Percentiles rank a stretch among this genome's conserved stretches.
Evolutionary conservation across 1,284 basidiomycete species (phyloP).

Genomic region (Naganishia sp.): DNA sequence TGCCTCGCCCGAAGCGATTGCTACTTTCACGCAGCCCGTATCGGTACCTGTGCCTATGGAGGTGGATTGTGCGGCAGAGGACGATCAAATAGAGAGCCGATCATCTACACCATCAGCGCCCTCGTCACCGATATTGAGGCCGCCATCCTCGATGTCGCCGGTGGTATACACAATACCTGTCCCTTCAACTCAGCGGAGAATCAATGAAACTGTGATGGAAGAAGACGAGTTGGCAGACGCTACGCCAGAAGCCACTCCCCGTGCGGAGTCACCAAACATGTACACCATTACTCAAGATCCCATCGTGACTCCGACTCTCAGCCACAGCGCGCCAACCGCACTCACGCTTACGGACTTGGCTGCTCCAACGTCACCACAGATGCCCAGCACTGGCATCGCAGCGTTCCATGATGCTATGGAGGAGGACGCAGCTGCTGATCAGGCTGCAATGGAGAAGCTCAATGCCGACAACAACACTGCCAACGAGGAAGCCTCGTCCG

Average conservation of each 20-base stretch:
- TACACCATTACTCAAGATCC: conserved; percentile 20
- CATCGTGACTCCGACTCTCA: conserved; percentile 2
- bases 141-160: too few species aligned
- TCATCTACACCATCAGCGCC: not conserved
- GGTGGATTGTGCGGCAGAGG: conserved; percentile 1
- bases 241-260: not conserved
- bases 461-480: too few species aligned
- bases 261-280: conserved; percentile 1
- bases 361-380: conserved; percentile 13
- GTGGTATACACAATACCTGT: too few species aligned
- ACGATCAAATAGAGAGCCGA: not conserved
- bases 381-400: conserved; percentile 20
- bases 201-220: not conserved
- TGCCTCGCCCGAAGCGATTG: conserved; percentile 8
- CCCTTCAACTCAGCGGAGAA: not conserved
- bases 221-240: not conserved
- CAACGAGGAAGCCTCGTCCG: too few species aligned
- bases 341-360: conserved; percentile 17
- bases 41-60: not conserved
- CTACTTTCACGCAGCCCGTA: conserved; percentile 1
- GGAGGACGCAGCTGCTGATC: conserved; percentile 22
- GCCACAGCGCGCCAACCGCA: not conserved
- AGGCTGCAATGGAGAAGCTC: conserved; percentile 14
- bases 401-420: conserved; percentile 28
- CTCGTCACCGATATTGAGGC: not conserved